A percentile compares a stretch with the other conserved stretches of the same genome.
These are phyloP conservation scores for Alternaria brassicae DNA, from an alignment of 2,329 filamentous ascomycete genomes.

Conservation along the genomic window DNA sequence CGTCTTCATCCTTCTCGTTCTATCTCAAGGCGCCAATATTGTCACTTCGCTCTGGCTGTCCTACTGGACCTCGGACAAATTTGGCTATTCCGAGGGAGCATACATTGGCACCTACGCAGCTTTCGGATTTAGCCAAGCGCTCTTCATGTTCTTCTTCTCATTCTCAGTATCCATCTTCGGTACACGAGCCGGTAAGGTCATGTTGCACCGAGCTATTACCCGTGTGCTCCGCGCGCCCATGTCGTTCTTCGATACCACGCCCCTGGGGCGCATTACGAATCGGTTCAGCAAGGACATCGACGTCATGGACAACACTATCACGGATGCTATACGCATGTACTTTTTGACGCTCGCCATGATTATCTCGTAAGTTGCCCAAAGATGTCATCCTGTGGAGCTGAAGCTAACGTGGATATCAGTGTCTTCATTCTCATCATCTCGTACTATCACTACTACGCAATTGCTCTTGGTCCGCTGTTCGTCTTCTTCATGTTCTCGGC, in stretches of 20 bases:
- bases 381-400: neutral
- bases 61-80: constrained; percentile 88
- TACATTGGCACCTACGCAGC: constrained; percentile 69
- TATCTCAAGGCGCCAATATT: constrained; percentile 85
- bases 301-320: constrained; percentile 92
- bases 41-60: constrained; percentile 90
- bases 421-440: constrained; percentile 91
- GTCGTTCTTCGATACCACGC: constrained; percentile 98
- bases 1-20: constrained; percentile 68
- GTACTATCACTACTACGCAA: constrained; percentile 90
- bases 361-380: constrained; percentile 51
- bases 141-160: constrained; percentile 75
- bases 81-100: constrained; percentile 67
- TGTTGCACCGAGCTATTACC: constrained; percentile 81
- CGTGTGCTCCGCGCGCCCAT: constrained; percentile 74
- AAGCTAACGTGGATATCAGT: constrained; percentile 43
- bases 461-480: constrained; percentile 73
- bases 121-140: constrained; percentile 34
- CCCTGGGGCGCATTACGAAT: constrained; percentile 92
- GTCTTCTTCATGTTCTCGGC: constrained; percentile 82
- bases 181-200: constrained; percentile 79
- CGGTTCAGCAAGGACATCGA: constrained; percentile 95
- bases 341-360: constrained; percentile 85
- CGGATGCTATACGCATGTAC: constrained; percentile 92
- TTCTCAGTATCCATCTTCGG: constrained; percentile 78